Conservation (phyloP, 2,329 filamentous ascomycete species). For the Colletotrichum liriopes region DNA sequence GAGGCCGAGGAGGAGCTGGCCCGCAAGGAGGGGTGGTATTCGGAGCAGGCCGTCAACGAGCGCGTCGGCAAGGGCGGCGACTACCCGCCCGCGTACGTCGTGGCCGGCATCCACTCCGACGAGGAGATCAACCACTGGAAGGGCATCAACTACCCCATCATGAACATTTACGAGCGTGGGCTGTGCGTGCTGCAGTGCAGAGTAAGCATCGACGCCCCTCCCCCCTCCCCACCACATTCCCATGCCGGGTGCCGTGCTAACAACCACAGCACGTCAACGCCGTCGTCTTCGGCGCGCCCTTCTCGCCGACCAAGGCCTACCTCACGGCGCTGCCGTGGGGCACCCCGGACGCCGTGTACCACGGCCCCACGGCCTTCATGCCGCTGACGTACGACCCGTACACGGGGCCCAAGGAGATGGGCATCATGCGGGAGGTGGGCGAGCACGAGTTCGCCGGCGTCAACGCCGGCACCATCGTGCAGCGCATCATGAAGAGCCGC, state of each 20-base stretch:
- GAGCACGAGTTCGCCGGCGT: constrained; percentile 87
- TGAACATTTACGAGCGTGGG: constrained; percentile 98
- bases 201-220: constrained; percentile 59
- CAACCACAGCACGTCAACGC: constrained; percentile 85
- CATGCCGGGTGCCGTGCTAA: neutral
- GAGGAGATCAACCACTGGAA: constrained; percentile 97
- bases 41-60: constrained; percentile 73
- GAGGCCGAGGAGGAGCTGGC: constrained; percentile 81
- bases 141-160: constrained; percentile 98
- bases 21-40: constrained; percentile 80
- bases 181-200: constrained; percentile 96
- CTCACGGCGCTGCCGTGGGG: constrained; percentile 82
- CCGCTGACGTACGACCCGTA: constrained; percentile 86
- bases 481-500: constrained; percentile 88
- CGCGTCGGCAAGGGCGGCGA: constrained; percentile 78
- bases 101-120: constrained; percentile 95
- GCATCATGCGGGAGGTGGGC: constrained; percentile 86
- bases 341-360: constrained; percentile 86
- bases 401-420: constrained; percentile 82
- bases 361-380: constrained; percentile 96
- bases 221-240: neutral
- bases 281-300: constrained; percentile 91
- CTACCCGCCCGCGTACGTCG: constrained; percentile 87
- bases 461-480: constrained; percentile 93
- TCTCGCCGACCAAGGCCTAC: constrained; percentile 85